These are phyloP conservation scores for Parachaetomium inaequale DNA, from an alignment of 495 filamentous ascomycete species.

Conservation along the genomic window DNA sequence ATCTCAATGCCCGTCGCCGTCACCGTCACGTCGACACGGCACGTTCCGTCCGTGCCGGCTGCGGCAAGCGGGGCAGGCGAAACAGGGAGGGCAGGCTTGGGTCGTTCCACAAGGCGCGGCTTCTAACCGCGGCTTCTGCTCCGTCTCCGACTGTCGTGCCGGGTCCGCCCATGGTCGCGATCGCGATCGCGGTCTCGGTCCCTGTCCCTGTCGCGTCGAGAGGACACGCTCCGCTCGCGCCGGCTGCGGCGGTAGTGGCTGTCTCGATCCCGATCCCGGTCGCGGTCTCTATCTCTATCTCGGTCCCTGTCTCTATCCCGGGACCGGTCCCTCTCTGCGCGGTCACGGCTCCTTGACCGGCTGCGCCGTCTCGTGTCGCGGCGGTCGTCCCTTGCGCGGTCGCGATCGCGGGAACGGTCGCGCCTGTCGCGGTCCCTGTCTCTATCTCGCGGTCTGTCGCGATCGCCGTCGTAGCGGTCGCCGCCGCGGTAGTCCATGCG, in stretches of 20 bases:
- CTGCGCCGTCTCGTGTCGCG: conserved; percentile 21
- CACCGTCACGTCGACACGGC: background rate
- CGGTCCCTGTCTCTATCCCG: conserved; percentile 19
- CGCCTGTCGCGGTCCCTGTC: conserved; percentile 25
- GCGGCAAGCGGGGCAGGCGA: background rate
- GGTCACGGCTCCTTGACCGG: conserved; percentile 22
- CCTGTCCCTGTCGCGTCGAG: conserved; percentile 17
- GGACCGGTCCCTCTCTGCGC: conserved; percentile 11
- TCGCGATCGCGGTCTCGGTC: conserved; percentile 25
- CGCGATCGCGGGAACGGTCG: conserved; percentile 20
- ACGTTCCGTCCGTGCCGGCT: background rate
- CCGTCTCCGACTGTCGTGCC: conserved; percentile 27
- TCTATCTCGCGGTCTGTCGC: conserved; percentile 18
- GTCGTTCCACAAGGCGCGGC: background rate
- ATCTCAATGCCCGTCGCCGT: background rate
- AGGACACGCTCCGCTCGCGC: conserved; percentile 19
- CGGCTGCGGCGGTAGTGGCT: conserved; percentile 14
- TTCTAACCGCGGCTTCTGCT: conserved; percentile 33
- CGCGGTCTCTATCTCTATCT: conserved; percentile 20
- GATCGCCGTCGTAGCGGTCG: conserved; percentile 21
- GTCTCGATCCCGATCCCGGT: conserved; percentile 18
- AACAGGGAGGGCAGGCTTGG: background rate
- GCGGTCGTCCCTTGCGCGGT: conserved; percentile 29
- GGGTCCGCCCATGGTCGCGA: conserved; percentile 24
- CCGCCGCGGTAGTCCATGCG: conserved; percentile 27